Base-by-base conservation (phyloP, 2,329 filamentous ascomycete species). In the Graphilbum sp. region DNA sequence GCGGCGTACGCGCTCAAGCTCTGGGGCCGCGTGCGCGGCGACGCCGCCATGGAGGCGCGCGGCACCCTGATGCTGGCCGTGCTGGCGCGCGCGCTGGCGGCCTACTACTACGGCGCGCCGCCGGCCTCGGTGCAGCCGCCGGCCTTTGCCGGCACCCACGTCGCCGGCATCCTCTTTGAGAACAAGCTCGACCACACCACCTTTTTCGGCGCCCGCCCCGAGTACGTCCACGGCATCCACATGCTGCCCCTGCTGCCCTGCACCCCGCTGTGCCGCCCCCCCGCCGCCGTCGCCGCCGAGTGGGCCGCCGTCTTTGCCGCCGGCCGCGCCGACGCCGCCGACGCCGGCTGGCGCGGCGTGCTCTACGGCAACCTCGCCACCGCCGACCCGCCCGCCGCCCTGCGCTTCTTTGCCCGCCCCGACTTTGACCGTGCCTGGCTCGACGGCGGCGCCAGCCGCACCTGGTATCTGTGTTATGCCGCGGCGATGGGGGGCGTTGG, bases 111-210 rank as follows among this genome's bases (percentile, higher is more conserved):
- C 33, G 37, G 24, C 31, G 7, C 13, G n/a, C n/a, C 5, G 30
- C n/a, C 4, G 5, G 5, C 30, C 20, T 4, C 23, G 11, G 58
- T 67, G 16, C 73, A 94, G 49, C 88, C 88, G 0, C 48, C 66
- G 1, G 62, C 77, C n/a, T 94, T 92, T 53, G 75, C 83, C 45
- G 71, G 64, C 32, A 96, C 96, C 64, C 86, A 81, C 57, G 73
- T 68, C 29, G 65, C 67, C 3, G 72, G 73, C 6, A 78, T 78
- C 45, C 54, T 93, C 9, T 96, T 95, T 50, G 88, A 96, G 59
- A 95, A 95, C 63, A 96, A 96, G 60, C 70, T 86, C 38, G 84
- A 96, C 54, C 85, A 95, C 57, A 79, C 81, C 4, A 95, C 88
- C 1, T 95, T 85, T 59, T 95, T 95, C 50, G 83, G 84, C 34